A percentile compares a stretch with the other conserved stretches of the same genome.
phyloP scores from a whole-genome alignment of 2,329 filamentous ascomycete species.

The Gremmenia infestans region DNA sequence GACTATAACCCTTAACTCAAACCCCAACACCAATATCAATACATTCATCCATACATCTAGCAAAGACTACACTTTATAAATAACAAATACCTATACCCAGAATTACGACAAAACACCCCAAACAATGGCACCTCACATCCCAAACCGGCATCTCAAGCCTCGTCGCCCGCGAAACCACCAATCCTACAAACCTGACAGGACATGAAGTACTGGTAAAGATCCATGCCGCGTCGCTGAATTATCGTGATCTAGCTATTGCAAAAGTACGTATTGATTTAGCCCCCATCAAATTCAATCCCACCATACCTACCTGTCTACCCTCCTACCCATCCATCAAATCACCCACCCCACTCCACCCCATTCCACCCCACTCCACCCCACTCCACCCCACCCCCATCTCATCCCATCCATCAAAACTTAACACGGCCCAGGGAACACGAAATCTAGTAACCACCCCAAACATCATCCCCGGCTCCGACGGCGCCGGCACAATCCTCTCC shows the following conservation, averaged over 20 bases:
- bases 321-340: too few relatives aligned
- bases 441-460: not conserved
- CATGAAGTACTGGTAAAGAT: conserved; percentile 47
- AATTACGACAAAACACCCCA: conserved; percentile 31
- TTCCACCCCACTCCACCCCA: too few relatives aligned
- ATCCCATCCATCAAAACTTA: not conserved
- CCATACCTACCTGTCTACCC: too few relatives aligned
- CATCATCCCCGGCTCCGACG: conserved; percentile 37
- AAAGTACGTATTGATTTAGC: conserved; percentile 15
- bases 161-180: conserved; percentile 35
- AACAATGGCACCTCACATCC: conserved; percentile 48
- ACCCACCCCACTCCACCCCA: not conserved
- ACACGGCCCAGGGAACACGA: not conserved
- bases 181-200: conserved; percentile 37
- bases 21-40: too few relatives aligned
- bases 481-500: conserved; percentile 43
- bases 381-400: too few relatives aligned
- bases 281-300: not conserved
- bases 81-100: too few relatives aligned
- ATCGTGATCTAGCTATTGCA: conserved; percentile 29
- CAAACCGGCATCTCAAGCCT: conserved; percentile 42
- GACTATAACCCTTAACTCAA: too few relatives aligned
- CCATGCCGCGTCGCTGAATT: conserved; percentile 33
- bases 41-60: too few relatives aligned
- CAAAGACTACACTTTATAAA: too few relatives aligned